Conservation (phyloP, 176 grass and related monocot genomes). For the Rhynchospora pubera region DNA sequence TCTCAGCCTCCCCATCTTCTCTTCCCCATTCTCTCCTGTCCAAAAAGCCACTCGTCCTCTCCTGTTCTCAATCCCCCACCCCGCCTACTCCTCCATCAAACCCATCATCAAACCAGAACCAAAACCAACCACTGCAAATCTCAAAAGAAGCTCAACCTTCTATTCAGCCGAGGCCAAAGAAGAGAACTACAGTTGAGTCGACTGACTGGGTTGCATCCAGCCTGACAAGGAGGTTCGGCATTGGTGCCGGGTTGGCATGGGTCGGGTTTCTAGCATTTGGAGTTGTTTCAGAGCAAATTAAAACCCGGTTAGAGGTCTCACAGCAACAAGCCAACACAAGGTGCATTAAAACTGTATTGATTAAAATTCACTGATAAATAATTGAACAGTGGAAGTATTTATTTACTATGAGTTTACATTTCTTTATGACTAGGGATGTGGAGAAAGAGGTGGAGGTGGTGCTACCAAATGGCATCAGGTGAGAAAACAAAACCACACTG, state of each 20-base stretch:
- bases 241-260: conserved; percentile 93
- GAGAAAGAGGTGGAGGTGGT: conserved; percentile 69
- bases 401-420: neutral
- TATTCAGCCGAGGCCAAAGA: conserved; percentile 31
- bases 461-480: conserved; percentile 82
- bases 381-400: neutral
- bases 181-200: conserved; percentile 36
- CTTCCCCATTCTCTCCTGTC: conserved; percentile 26
- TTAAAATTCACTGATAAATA: neutral
- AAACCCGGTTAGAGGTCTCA: conserved; percentile 90
- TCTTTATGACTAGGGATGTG: conserved; percentile 35
- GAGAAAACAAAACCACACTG: neutral
- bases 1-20: conserved; percentile 59
- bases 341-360: conserved; percentile 22
- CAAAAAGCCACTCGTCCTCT: conserved; percentile 47
- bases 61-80: conserved; percentile 50
- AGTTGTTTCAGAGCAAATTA: conserved; percentile 94
- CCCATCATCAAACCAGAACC: conserved; percentile 11
- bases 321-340: conserved; percentile 89
- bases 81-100: conserved; percentile 29
- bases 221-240: conserved; percentile 80
- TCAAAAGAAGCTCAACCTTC: conserved; percentile 11
- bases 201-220: conserved; percentile 84
- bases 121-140: conserved; percentile 36
- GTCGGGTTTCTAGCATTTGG: conserved; percentile 73